Evolutionary conservation across 2,329 filamentous ascomycete species (phyloP), one percentile per base, ranked within the genome.

Genomic region (Lecanicillium sp.): DNA sequence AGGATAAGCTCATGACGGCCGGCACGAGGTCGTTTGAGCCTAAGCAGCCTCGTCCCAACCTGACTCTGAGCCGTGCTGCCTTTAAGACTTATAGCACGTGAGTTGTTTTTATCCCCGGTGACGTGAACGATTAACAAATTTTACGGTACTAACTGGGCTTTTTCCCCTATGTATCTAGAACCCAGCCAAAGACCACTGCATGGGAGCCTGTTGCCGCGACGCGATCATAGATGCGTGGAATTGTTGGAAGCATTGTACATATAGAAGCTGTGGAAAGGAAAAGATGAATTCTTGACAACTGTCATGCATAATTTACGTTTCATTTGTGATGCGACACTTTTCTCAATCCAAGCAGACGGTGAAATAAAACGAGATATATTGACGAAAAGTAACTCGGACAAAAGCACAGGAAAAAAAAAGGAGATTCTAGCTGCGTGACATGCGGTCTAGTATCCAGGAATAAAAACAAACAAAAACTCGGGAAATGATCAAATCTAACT

Each of bases 21-120:
- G 71, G 78, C 49, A 62, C 78, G 33, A 76, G 87, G 45, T 61
- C 70, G 28, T 96, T 89, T 84, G 88, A 95, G 60, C 71, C 80
- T 43, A 70, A 72, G 41, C 73, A 73, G 67, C 58, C 90, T 55
- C 69, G 80, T 45, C 80, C 84, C 46, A 92, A 86, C 61, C 68
- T 78, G 51, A 95, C 92, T 19, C 67, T 72, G 55, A 83, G 75
- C 45, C 76, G 83, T 45, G 86, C 75, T 43, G 89, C 88, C 29
- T 98, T 81, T 71, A 94, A 85, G 71, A 79, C 92, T 25, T 98
- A 95, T 67, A 95, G 72, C 69, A 98, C 92, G 89, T 96, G 65
- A 63, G 89, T 80, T 14, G 16, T n/a, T 20, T 18, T 17, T 9
- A 20, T 14, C 9, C 3, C 11, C 17, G 14, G 22, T 16, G 5